Percentiles rank a stretch among this genome's conserved stretches.
phyloP scores from a whole-genome alignment of 2,329 filamentous ascomycete genomes.

The Teratosphaeria viscida region DNA sequence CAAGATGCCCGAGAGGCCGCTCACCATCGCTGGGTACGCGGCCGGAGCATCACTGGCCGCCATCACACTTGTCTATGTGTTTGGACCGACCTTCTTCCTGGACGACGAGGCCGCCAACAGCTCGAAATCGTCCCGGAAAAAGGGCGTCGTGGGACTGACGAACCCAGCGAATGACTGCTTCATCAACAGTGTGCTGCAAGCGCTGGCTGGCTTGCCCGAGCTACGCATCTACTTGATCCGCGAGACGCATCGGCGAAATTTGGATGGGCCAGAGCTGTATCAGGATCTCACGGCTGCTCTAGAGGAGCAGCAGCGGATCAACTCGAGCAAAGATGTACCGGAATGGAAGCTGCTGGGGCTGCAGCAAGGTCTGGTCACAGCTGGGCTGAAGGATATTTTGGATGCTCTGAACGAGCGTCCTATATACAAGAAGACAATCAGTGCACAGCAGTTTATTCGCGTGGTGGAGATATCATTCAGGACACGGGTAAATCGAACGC shows the following conservation, averaged over 20 bases:
- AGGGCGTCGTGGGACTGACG: conserved; percentile 74
- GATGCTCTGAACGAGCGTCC: conserved; percentile 88
- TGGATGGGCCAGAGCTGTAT: conserved; percentile 72
- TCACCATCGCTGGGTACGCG: conserved; percentile 83
- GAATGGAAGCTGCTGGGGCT: conserved; percentile 47
- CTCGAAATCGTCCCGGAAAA: conserved; percentile 56
- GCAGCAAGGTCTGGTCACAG: conserved; percentile 73
- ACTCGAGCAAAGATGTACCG: conserved; percentile 26
- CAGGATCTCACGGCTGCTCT: conserved; percentile 44
- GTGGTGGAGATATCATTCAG: conserved; percentile 78
- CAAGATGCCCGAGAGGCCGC: conserved; percentile 68
- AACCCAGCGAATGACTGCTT: conserved; percentile 78
- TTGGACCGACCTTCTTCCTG: conserved; percentile 92
- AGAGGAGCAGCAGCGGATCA: conserved; percentile 52
- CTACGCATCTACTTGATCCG: conserved; percentile 84
- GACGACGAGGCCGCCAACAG: conserved; percentile 60
- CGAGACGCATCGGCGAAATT: conserved; percentile 71
- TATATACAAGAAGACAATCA: conserved; percentile 87
- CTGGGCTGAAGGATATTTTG: conserved; percentile 82
- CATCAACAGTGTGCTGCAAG: conserved; percentile 93
- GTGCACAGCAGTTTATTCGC: conserved; percentile 71
- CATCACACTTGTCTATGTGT: conserved; percentile 91
- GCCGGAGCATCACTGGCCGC: conserved; percentile 91
- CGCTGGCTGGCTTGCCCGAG: conserved; percentile 79
- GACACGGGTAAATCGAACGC: conserved; percentile 82